A percentile compares a stretch with the other conserved stretches of the same genome.
Conservation (phyloP, 345 rosid species). For the Eutrema japonicum region DNA sequence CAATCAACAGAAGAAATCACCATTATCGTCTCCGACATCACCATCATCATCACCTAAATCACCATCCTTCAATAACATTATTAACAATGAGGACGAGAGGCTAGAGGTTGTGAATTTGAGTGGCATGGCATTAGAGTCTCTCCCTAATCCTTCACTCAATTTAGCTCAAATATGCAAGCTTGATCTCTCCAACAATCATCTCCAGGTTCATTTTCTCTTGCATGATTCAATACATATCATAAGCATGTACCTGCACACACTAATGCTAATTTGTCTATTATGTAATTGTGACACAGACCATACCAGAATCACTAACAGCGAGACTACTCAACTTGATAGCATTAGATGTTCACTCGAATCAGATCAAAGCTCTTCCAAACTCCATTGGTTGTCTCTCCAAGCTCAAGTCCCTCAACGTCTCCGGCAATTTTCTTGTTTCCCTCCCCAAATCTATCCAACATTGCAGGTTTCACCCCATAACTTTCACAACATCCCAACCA, state of each 20-base stretch:
- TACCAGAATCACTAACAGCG: conserved; percentile 85
- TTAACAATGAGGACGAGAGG: conserved; percentile 46
- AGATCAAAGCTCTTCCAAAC: conserved; percentile 72
- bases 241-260: background rate
- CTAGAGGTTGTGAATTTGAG: conserved; percentile 70
- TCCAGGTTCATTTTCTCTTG: conserved; percentile 54
- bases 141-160: conserved; percentile 68
- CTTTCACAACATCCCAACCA: conserved; percentile 5
- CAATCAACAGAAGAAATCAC: conserved; percentile 13
- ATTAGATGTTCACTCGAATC: conserved; percentile 85
- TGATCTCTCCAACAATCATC: conserved; percentile 84
- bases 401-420: conserved; percentile 77
- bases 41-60: conserved; percentile 36
- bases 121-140: conserved; percentile 63
- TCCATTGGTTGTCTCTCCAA: conserved; percentile 85
- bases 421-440: conserved; percentile 67
- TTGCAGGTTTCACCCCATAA: conserved; percentile 63
- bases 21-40: conserved; percentile 20
- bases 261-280: no score
- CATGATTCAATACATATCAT: conserved; percentile 9
- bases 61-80: conserved; percentile 29
- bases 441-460: conserved; percentile 76
- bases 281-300: conserved; percentile 50
- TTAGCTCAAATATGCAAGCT: conserved; percentile 66
- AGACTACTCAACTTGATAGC: conserved; percentile 75